Percentiles rank a stretch among this genome's conserved stretches.
Evolutionary conservation across 1,139 yeast genomes (phyloP).

Genomic region (Debaryomyces psychrophilus): DNA sequence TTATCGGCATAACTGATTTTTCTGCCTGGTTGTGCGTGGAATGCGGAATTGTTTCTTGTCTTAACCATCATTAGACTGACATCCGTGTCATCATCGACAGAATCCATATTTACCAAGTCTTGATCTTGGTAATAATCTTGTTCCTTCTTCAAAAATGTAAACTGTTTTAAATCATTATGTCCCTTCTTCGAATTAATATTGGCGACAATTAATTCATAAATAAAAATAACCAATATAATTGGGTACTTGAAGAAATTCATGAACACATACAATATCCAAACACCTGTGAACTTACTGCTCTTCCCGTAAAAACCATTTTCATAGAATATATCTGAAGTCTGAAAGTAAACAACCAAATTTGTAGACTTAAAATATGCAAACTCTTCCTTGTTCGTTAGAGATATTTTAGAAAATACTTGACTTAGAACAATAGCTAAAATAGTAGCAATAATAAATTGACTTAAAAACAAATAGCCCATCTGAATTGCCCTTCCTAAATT

Average conservation of each 20-base stretch:
- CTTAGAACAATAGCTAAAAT: slow-evolving; percentile 61
- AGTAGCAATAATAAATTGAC: slow-evolving; percentile 60
- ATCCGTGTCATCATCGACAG: slow-evolving; percentile 26
- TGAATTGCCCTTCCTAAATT: slow-evolving; percentile 52
- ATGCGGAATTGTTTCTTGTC: slow-evolving; percentile 27
- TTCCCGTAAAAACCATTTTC: slow-evolving; percentile 11
- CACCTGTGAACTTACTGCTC: slow-evolving; percentile 11
- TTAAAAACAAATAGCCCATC: slow-evolving; percentile 56
- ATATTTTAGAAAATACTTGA: slow-evolving; percentile 44
- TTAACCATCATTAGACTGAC: slow-evolving; percentile 24
- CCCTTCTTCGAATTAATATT: slow-evolving; percentile 19
- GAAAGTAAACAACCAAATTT: slow-evolving; percentile 40
- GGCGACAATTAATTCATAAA: slow-evolving; percentile 34
- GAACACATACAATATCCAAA: slow-evolving; percentile 8
- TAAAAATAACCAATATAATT: slow-evolving; percentile 34
- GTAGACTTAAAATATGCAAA: slow-evolving; percentile 46
- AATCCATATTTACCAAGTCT: slow-evolving; percentile 28
- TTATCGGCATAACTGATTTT: slow-evolving; percentile 11
- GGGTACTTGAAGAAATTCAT: slow-evolving; percentile 38
- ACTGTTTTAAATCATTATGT: slow-evolving; percentile 31
- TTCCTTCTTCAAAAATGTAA: slow-evolving; percentile 38
- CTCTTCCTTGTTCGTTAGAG: slow-evolving; percentile 44
- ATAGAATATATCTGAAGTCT: slow-evolving; percentile 23
- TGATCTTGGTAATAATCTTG: slow-evolving; percentile 33
- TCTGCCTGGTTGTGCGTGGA: slow-evolving; percentile 8